These are phyloP conservation scores for Bipolaris sorokiniana DNA, from an alignment of 2,329 filamentous ascomycete species.

Conservation along the genomic window DNA sequence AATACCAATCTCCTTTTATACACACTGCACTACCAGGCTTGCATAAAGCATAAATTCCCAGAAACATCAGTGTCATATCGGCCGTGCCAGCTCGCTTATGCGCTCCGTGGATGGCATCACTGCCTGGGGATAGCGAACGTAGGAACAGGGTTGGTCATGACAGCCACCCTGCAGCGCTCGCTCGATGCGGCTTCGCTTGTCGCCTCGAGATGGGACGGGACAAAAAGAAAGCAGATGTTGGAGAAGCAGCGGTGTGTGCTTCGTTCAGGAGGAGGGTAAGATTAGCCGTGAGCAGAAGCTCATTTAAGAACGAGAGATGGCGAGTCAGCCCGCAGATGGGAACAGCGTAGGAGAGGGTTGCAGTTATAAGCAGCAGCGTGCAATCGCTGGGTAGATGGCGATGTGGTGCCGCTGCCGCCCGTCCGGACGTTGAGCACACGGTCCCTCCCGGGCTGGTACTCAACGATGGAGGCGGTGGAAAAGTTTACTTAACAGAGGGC, in stretches of 20 bases:
- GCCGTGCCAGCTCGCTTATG: conserved; percentile 6
- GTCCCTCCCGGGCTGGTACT: neutral
- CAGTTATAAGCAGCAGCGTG: neutral
- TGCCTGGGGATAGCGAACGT: conserved; percentile 4
- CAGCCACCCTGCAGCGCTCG: neutral
- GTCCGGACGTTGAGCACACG: neutral
- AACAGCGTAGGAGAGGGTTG: neutral
- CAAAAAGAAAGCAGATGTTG: neutral
- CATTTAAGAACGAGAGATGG: neutral
- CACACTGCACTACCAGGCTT: neutral
- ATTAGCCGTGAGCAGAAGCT: neutral
- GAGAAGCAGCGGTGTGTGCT: conserved; percentile 11
- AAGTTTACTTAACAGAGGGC: neutral
- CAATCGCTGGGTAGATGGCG: neutral
- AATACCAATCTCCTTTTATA: no score
- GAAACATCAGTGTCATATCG: neutral
- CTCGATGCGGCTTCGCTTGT: neutral
- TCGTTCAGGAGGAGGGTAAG: neutral
- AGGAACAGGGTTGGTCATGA: conserved; percentile 10
- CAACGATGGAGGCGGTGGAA: neutral
- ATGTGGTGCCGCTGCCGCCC: neutral
- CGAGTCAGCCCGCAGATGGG: neutral
- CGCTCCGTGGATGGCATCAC: neutral
- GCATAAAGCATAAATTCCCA: conserved; percentile 1
- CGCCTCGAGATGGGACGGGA: neutral